phyloP scores from a whole-genome alignment of 768 basidiomycete genomes.

The Mycena galopus region DNA sequence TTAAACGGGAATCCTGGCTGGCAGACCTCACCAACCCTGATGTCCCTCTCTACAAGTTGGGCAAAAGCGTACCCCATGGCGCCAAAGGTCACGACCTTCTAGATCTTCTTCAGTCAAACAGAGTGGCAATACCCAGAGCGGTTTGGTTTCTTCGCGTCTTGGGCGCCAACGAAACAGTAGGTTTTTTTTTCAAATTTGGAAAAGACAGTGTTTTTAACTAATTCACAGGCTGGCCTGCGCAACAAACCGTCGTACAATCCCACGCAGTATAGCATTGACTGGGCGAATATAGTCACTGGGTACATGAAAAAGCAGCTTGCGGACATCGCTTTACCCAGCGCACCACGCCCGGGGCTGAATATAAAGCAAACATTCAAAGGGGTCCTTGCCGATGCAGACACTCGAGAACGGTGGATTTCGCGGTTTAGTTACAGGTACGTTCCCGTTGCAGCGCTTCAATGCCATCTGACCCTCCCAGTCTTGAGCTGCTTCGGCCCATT shows the following conservation, averaged over 20 bases:
- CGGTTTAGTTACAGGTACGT: slow-evolving; percentile 83
- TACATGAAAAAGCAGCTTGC: slow-evolving; percentile 87
- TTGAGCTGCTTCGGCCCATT: slow-evolving; percentile 79
- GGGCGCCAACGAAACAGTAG: slow-evolving; percentile 88
- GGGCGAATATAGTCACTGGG: slow-evolving; percentile 84
- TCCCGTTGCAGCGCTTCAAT: not conserved
- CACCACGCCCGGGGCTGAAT: slow-evolving; percentile 80
- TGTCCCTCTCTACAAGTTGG: slow-evolving; percentile 84
- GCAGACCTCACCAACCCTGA: slow-evolving; percentile 84
- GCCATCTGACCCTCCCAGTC: slow-evolving; percentile 52
- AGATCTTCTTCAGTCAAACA: slow-evolving; percentile 81
- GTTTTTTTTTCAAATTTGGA: not conserved
- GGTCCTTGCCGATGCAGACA: slow-evolving; percentile 77
- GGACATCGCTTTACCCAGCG: slow-evolving; percentile 84
- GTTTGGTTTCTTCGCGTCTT: slow-evolving; percentile 91
- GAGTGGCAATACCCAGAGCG: slow-evolving; percentile 84
- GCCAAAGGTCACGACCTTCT: slow-evolving; percentile 88
- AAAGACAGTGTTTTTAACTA: slow-evolving; percentile 1
- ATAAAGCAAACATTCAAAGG: slow-evolving; percentile 90
- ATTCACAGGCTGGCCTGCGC: slow-evolving; percentile 72
- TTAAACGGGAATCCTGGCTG: slow-evolving; percentile 87
- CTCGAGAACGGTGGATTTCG: slow-evolving; percentile 81
- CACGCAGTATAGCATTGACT: slow-evolving; percentile 86
- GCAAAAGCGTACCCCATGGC: slow-evolving; percentile 89
- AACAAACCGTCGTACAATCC: slow-evolving; percentile 88